A percentile compares a stretch with the other conserved stretches of the same genome.
Conservation (phyloP, 2,329 filamentous ascomycete species). For the Penicillium polonicum region DNA sequence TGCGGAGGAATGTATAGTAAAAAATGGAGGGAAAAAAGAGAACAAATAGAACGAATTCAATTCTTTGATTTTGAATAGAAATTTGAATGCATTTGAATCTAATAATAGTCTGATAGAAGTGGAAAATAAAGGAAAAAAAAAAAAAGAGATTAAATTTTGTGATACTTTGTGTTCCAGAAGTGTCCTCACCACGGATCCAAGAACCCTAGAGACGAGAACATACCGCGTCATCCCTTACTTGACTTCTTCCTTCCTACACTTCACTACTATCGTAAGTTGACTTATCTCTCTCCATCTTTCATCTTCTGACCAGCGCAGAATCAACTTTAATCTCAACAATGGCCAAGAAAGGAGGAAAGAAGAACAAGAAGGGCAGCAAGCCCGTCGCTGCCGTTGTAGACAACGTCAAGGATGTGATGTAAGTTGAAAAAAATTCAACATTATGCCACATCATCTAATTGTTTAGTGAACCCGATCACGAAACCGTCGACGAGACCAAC, state of each 20-base stretch:
- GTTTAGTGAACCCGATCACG: constrained; percentile 22
- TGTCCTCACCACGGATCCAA: constrained; percentile 6
- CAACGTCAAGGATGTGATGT: constrained; percentile 32
- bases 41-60: background rate
- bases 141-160: background rate
- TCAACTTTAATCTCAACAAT: constrained; percentile 21
- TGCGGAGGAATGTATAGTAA: constrained; percentile 2
- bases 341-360: constrained; percentile 39
- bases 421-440: constrained; percentile 18
- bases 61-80: background rate
- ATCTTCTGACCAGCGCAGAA: constrained; percentile 16
- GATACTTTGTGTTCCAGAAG: constrained; percentile 10
- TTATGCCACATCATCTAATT: constrained; percentile 2
- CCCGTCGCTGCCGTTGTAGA: constrained; percentile 20
- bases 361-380: constrained; percentile 34
- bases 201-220: constrained; percentile 9
- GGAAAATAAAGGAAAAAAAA: background rate
- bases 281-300: constrained; percentile 1
- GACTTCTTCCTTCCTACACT: constrained; percentile 19
- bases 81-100: background rate
- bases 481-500: constrained; percentile 24
- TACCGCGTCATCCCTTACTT: constrained; percentile 25
- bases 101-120: background rate
- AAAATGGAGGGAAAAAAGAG: background rate
- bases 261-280: constrained; percentile 7